A percentile compares a stretch with the other conserved stretches of the same genome.
Conservation (phyloP, 2,329 filamentous ascomycete species). For the Helotiales sp. region DNA sequence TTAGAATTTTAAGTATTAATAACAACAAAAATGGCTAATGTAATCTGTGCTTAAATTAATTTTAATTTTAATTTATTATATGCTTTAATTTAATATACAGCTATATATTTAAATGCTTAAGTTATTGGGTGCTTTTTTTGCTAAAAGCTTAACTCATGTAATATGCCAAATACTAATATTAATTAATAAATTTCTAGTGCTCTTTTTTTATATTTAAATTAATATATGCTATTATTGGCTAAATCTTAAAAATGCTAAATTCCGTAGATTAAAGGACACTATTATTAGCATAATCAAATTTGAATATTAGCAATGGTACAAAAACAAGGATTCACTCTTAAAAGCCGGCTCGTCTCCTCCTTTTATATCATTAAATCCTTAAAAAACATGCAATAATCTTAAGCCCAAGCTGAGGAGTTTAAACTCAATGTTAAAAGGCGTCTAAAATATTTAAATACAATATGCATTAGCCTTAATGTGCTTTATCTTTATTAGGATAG, state of each 20-base stretch:
- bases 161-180: neutral
- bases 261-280: neutral
- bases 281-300: neutral
- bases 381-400: neutral
- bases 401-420: neutral
- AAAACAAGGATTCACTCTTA: neutral
- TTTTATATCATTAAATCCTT: neutral
- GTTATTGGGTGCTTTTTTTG: neutral
- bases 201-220: neutral
- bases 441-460: neutral
- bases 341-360: neutral
- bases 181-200: neutral
- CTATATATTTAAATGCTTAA: neutral
- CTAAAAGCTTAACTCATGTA: neutral
- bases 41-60: neutral
- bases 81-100: neutral
- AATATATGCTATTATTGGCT: neutral
- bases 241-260: neutral
- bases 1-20: neutral
- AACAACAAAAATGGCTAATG: neutral
- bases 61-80: neutral
- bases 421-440: slow-evolving; percentile 3
- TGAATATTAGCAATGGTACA: neutral
- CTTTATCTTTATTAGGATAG: neutral
- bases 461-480: neutral